Base-by-base conservation (phyloP, 768 basidiomycete genomes). In the Sistotremastrum suecicum region DNA sequence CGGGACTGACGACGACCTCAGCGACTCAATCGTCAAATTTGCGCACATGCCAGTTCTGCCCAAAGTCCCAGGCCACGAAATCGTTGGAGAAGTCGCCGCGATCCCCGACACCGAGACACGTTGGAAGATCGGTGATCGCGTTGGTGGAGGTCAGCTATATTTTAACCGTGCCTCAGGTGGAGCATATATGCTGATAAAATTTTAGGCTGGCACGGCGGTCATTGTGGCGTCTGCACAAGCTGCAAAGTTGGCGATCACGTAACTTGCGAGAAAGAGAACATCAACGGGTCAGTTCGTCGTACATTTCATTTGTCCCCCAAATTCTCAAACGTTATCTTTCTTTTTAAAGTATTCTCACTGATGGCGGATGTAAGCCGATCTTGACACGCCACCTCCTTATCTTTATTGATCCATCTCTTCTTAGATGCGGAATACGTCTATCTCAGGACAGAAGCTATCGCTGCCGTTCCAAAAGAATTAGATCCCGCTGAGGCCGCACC, bases 71-170 rank as follows among this genome's bases (percentile, higher is more conserved):
- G 59, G 59, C 1, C 59, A 60, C 47, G 59, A 60, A 43, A 53
- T 60, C 43, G 42, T 58, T 43, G 59, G 59, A 7, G 55, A 54
- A 8, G 52, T 56, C 30, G 55, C 50, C 5, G 55, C 55, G 2
- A 48, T 58, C 7, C 51, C 47, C 12, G 33, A 41, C 38, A 12
- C 32, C 7, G 53, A 56, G 38, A 41, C 38, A 7, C 28, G 39
- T 10, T 59, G 54, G 55, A 57, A 48, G 41, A 35, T 56, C n/a
- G 60, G 60, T 12, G 52, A 59, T 33, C 57, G 56, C n/a, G 59
- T 63, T 28, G 61, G 61, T 31, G 52, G 20, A 20, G 20, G 20
- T 20, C 20, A 20, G 20, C 20, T 20, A 20, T 20, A 20, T 20
- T 20, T 20, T 20, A 20, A 20, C 20, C 20, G 20, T 20, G 20